These are phyloP conservation scores for Backusella tarrabulga DNA, from an alignment of 192 early-diverging fungal genomes.

Conservation along the genomic window DNA sequence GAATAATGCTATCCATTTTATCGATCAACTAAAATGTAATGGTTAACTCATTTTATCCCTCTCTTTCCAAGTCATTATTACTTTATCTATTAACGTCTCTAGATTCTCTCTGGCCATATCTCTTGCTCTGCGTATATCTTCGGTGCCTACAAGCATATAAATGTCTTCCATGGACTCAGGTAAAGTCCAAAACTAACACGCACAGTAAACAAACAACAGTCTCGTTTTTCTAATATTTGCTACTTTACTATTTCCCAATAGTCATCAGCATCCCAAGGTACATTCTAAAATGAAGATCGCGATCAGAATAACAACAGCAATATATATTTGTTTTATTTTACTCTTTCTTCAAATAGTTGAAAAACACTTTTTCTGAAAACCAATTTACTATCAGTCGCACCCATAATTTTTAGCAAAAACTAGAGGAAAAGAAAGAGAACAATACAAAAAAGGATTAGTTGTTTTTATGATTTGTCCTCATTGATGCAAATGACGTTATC, in stretches of 20 bases:
- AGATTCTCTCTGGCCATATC: constrained; percentile 78
- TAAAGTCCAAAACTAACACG: constrained; percentile 69
- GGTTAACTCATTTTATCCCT: too few species aligned
- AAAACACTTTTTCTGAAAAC: constrained; percentile 89
- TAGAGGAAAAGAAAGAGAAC: background rate
- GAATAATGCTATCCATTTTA: constrained; percentile 37
- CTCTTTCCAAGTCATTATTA: constrained; percentile 19
- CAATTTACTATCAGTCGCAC: constrained; percentile 84
- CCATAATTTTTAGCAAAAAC: constrained; percentile 52
- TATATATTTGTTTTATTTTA: constrained; percentile 5
- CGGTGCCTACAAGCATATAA: constrained; percentile 78
- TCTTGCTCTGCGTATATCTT: constrained; percentile 79
- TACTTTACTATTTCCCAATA: constrained; percentile 23
- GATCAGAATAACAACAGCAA: background rate
- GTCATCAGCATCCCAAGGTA: constrained; percentile 26
- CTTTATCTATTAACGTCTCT: constrained; percentile 72
- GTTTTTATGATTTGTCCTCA: background rate
- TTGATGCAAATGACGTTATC: background rate
- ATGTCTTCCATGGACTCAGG: constrained; percentile 79
- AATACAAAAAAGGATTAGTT: background rate
- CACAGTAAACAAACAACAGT: background rate
- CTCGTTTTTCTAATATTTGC: background rate
- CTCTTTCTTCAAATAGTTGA: constrained; percentile 76
- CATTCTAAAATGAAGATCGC: constrained; percentile 13
- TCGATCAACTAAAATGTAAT: constrained; percentile 31